Conservation (phyloP, 148 eudicot genomes). For the Spergularia marina region DNA sequence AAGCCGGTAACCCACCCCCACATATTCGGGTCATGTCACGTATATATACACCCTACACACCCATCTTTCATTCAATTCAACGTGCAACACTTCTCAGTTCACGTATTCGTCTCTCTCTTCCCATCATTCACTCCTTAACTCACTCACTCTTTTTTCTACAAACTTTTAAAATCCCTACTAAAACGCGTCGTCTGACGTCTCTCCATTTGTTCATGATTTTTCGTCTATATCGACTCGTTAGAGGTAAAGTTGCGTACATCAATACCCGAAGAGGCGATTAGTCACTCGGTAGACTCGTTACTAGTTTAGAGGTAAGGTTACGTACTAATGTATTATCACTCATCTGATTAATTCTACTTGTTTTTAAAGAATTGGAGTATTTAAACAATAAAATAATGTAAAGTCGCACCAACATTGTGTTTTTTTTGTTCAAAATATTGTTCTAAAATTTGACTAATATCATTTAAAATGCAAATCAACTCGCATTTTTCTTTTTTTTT, state of each 20-base stretch:
- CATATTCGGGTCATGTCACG: neutral
- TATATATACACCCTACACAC: constrained; percentile 4
- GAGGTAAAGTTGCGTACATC: neutral
- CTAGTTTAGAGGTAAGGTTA: too few species aligned
- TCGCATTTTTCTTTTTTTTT: too few species aligned
- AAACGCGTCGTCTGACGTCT: constrained; percentile 24
- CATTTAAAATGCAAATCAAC: too few species aligned
- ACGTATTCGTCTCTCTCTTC: neutral
- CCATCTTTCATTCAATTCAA: neutral
- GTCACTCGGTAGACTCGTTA: too few species aligned
- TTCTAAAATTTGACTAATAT: too few species aligned
- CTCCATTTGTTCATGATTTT: neutral
- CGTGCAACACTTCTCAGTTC: constrained; percentile 1
- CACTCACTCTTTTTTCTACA: neutral
- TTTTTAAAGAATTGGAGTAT: too few species aligned
- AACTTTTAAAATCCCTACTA: neutral
- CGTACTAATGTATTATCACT: too few species aligned
- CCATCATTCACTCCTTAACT: neutral
- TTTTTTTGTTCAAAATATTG: too few species aligned
- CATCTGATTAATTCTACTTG: too few species aligned
- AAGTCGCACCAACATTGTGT: too few species aligned
- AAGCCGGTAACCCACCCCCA: constrained; percentile 1
- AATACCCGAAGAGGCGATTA: too few species aligned
- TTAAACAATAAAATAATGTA: too few species aligned
- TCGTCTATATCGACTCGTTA: neutral